A percentile compares a stretch with the other conserved stretches of the same genome.
These are phyloP conservation scores for Protoeuglena noctilucae DNA, from an alignment of 139 green algal species.

Conservation along the genomic window DNA sequence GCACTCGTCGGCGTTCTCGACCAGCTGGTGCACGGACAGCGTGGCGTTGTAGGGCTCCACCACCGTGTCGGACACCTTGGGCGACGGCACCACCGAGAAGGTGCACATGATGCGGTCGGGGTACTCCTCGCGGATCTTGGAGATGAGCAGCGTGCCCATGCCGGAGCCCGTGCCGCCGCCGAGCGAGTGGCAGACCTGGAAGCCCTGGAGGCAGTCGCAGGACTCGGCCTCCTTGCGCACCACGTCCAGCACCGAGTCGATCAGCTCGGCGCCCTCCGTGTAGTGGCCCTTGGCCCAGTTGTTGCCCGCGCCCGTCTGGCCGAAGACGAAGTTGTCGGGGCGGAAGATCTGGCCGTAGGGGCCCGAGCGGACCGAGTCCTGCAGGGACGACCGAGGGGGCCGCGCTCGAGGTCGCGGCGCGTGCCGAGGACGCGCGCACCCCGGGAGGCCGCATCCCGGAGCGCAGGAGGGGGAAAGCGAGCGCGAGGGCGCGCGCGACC, in stretches of 20 bases:
- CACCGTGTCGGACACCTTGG: constrained; percentile 99
- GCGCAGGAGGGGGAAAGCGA: no score
- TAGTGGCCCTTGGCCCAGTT: constrained; percentile 99
- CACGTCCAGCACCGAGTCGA: constrained; percentile 95
- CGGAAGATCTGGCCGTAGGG: constrained; percentile 91
- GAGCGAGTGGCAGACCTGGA: constrained; percentile 92
- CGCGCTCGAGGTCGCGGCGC: no score
- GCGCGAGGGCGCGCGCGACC: no score
- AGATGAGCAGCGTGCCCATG: constrained; percentile 97
- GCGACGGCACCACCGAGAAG: constrained; percentile 97
- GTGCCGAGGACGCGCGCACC: no score
- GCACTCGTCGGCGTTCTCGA: constrained; percentile 99
- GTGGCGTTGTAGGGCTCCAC: constrained; percentile 99
- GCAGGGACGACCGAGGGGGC: no score
- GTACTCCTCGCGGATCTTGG: constrained; percentile 96
- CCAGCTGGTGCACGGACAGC: constrained; percentile 98
- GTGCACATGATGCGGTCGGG: constrained; percentile 97
- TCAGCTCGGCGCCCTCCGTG: constrained; percentile 96
- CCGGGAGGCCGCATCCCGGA: no score
- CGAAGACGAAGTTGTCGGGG: constrained; percentile 97
- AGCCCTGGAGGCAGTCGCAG: constrained; percentile 96
- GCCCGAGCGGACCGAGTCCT: constrained; percentile 87
- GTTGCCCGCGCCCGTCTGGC: constrained; percentile 91
- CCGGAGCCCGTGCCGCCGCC: constrained; percentile 90
- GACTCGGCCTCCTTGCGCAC: constrained; percentile 96